Conservation (phyloP, 306 rosid genomes). For the Trifolium fragiferum region DNA sequence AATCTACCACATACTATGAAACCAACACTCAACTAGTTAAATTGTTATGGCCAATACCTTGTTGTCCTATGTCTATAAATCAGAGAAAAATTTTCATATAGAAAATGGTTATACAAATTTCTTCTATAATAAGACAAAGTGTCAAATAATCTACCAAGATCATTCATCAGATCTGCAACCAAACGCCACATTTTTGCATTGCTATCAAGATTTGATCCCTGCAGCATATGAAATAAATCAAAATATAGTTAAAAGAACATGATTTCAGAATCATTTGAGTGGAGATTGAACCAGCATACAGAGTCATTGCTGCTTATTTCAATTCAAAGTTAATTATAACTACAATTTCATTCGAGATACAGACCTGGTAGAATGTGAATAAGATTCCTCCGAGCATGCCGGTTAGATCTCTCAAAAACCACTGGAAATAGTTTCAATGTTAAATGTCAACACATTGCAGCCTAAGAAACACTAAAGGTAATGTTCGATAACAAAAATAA, state of each 20-base stretch:
- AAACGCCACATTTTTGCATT: conserved; percentile 98
- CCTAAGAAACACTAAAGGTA: conserved; percentile 39
- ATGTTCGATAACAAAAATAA: too few species aligned
- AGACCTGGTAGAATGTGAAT: conserved; percentile 95
- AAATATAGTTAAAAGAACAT: conserved; percentile 23
- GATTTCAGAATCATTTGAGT: conserved; percentile 26
- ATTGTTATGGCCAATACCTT: neutral
- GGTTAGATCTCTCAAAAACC: conserved; percentile 97
- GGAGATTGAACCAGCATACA: conserved; percentile 29
- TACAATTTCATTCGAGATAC: conserved; percentile 5
- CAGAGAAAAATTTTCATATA: conserved; percentile 8
- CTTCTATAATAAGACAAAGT: conserved; percentile 13
- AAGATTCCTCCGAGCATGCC: conserved; percentile 99
- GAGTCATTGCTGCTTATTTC: conserved; percentile 13
- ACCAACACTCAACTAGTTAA: neutral
- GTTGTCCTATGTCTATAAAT: neutral
- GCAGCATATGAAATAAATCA: conserved; percentile 39
- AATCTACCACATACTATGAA: neutral
- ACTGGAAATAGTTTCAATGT: conserved; percentile 62
- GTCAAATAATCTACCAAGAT: conserved; percentile 66
- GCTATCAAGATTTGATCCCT: conserved; percentile 97
- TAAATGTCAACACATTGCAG: conserved; percentile 38
- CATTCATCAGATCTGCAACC: conserved; percentile 98
- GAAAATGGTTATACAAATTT: conserved; percentile 27
- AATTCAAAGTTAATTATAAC: conserved; percentile 27